phyloP scores from a whole-genome alignment of 148 eudicot genomes.

The Camellia japonica region DNA sequence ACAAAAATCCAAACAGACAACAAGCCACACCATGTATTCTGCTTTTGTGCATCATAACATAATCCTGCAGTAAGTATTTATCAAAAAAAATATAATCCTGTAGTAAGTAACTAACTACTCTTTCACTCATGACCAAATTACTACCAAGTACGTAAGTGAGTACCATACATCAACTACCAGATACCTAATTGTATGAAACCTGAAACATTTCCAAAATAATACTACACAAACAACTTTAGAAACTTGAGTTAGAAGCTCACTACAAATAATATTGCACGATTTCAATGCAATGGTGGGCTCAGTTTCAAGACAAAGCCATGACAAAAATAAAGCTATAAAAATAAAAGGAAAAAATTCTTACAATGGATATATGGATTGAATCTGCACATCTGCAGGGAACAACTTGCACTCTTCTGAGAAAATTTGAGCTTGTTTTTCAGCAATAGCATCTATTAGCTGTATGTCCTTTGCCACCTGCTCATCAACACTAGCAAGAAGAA shows the following conservation, averaged over 20 bases:
- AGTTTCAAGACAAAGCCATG: no score
- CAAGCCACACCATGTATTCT: no score
- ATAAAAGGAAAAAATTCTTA: constrained; percentile 34
- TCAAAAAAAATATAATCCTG: no score
- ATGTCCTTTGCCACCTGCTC: constrained; percentile 95
- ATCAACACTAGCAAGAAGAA: constrained; percentile 51
- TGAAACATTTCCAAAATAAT: not conserved
- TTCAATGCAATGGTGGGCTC: no score
- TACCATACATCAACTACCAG: not conserved
- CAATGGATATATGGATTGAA: constrained; percentile 95
- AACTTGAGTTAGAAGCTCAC: no score
- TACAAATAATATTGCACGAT: no score
- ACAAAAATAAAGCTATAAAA: not conserved
- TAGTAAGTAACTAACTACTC: no score
- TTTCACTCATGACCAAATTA: not conserved
- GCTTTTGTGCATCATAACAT: no score
- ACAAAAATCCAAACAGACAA: no score
- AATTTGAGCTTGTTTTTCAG: constrained; percentile 93
- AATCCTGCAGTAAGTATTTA: no score
- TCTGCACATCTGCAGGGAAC: constrained; percentile 98
- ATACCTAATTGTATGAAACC: not conserved
- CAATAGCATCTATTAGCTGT: constrained; percentile 86
- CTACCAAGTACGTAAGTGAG: not conserved
- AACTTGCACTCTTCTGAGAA: constrained; percentile 96
- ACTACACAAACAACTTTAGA: not conserved